A percentile compares a stretch with the other conserved stretches of the same genome.
These are phyloP conservation scores for Oryza officinalis DNA, from an alignment of 176 grass and related monocot species.

Conservation along the genomic window DNA sequence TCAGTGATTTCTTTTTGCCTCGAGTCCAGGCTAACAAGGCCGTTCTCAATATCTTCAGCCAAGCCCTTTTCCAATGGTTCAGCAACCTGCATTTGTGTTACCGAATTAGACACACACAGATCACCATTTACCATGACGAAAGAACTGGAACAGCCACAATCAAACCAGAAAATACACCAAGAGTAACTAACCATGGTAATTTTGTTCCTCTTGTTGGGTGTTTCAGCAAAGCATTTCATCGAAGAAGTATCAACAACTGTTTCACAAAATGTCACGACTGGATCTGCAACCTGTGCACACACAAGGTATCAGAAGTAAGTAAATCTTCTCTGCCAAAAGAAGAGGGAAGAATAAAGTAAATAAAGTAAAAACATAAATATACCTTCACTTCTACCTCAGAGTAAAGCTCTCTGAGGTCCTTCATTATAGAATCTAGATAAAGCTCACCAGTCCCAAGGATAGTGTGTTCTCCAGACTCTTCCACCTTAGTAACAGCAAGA, in stretches of 20 bases:
- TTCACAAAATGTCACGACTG: constrained; percentile 98
- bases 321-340: not conserved
- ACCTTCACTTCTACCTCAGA: constrained; percentile 99
- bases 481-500: constrained; percentile 94
- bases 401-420: constrained; percentile 96
- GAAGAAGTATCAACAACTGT: constrained; percentile 98
- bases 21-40: constrained; percentile 89
- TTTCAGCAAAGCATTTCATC: constrained; percentile 99
- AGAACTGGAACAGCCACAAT: constrained; percentile 18
- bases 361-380: constrained; percentile 1
- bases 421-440: constrained; percentile 99
- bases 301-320: constrained; percentile 10
- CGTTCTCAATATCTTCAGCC: constrained; percentile 95
- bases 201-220: constrained; percentile 99
- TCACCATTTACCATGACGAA: constrained; percentile 25
- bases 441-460: constrained; percentile 91
- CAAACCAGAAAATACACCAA: not conserved
- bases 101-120: constrained; percentile 3
- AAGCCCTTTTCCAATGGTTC: constrained; percentile 93
- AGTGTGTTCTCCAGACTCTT: constrained; percentile 96
- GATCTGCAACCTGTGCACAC: constrained; percentile 87
- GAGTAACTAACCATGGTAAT: constrained; percentile 79
- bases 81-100: constrained; percentile 61
- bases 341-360: constrained; percentile 17
- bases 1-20: constrained; percentile 96